Percentiles rank a stretch among this genome's conserved stretches.
phyloP scores from a whole-genome alignment of 78 protist species.

The Dictyostelium intermedium region DNA sequence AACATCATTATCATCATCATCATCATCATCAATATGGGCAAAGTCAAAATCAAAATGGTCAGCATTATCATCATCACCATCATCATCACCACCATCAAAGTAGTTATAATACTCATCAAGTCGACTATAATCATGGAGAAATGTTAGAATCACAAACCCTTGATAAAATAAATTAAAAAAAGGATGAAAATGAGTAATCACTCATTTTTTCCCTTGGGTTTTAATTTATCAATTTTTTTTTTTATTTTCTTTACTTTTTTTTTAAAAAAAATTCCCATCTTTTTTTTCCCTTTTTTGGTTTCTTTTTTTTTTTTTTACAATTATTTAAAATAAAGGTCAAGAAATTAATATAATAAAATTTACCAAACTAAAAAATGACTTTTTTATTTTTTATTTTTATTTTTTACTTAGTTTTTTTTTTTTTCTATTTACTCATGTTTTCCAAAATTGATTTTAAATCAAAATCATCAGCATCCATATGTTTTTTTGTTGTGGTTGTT shows the following conservation, averaged over 20 bases:
- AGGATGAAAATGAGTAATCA: background rate
- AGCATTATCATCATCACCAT: background rate
- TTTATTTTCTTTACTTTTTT: background rate
- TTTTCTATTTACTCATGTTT: background rate
- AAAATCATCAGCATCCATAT: background rate
- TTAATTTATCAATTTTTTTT: background rate
- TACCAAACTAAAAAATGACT: too few relatives aligned
- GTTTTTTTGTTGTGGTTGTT: background rate
- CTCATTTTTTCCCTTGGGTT: background rate
- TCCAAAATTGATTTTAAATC: slow-evolving; percentile 1
- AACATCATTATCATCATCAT: background rate
- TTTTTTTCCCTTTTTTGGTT: too few relatives aligned
- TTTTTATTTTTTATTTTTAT: background rate
- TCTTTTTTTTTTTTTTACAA: background rate
- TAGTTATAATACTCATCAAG: background rate
- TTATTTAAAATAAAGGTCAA: too few relatives aligned
- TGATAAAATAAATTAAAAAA: background rate
- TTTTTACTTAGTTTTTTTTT: background rate
- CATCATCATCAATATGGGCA: background rate
- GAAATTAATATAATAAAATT: too few relatives aligned
- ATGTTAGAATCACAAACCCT: background rate
- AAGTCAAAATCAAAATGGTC: background rate
- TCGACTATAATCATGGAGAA: background rate
- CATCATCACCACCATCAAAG: background rate
- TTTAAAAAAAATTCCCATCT: too few relatives aligned